phyloP scores from a whole-genome alignment of 2,329 filamentous ascomycete genomes.

The Xylariaceae sp. region DNA sequence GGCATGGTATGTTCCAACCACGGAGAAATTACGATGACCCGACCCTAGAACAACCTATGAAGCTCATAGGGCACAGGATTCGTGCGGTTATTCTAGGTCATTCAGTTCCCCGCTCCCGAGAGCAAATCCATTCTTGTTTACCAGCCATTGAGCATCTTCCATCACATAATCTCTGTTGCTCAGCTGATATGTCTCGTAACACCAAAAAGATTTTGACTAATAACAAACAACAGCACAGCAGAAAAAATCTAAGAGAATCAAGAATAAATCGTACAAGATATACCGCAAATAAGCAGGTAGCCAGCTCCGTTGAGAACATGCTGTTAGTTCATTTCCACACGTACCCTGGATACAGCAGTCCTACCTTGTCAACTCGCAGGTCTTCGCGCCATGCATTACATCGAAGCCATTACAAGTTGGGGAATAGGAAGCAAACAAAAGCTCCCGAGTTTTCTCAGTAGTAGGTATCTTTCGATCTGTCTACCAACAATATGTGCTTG shows the following conservation, averaged over 20 bases:
- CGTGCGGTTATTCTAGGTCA: not conserved
- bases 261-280: too few species aligned
- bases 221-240: not conserved
- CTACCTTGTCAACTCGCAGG: not conserved
- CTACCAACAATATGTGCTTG: too few species aligned
- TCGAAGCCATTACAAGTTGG: constrained; percentile 12
- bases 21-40: too few species aligned
- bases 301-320: too few species aligned
- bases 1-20: not conserved
- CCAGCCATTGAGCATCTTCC: too few species aligned
- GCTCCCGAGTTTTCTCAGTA: not conserved
- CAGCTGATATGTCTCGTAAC: constrained; percentile 13
- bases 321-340: too few species aligned
- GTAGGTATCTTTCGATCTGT: too few species aligned
- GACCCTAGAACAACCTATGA: too few species aligned
- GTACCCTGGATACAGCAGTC: not conserved
- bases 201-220: not conserved
- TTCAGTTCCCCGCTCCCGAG: constrained; percentile 5
- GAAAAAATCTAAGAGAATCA: too few species aligned
- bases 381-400: constrained; percentile 11
- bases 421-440: not conserved
- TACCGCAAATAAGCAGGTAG: too few species aligned
- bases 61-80: too few species aligned
- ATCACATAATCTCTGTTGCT: constrained; percentile 6
- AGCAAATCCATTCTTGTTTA: too few species aligned